Conservation (phyloP, 1,284 basidiomycete species). For the Pseudomicrostroma phylloplanum region DNA sequence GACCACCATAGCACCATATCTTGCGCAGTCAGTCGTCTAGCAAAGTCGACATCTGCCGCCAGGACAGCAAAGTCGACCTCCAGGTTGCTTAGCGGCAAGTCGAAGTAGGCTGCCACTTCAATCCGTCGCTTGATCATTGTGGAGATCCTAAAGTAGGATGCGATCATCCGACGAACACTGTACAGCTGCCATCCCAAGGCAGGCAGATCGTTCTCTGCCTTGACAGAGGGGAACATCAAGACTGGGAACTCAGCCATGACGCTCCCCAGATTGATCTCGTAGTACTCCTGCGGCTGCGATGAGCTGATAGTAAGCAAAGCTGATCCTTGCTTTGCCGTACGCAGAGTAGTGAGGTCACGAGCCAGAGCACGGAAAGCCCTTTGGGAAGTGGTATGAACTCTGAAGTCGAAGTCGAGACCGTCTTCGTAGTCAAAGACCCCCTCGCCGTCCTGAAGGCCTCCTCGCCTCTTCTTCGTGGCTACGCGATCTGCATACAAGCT, state of each 20-base stretch:
- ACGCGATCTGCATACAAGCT: conserved; percentile 66
- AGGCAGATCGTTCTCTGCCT: conserved; percentile 60
- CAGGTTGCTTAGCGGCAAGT: conserved; percentile 81
- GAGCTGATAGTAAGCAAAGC: conserved; percentile 77
- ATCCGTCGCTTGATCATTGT: conserved; percentile 75
- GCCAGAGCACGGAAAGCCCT: conserved; percentile 80
- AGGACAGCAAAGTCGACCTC: conserved; percentile 81
- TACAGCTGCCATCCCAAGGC: conserved; percentile 57
- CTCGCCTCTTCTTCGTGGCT: conserved; percentile 27
- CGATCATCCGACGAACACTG: conserved; percentile 64
- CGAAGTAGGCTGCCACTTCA: conserved; percentile 79
- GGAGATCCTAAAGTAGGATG: conserved; percentile 72
- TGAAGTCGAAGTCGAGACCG: conserved; percentile 64
- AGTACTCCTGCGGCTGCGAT: conserved; percentile 75
- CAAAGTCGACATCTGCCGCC: conserved; percentile 84
- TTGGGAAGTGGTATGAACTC: conserved; percentile 70
- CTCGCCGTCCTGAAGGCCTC: conserved; percentile 12
- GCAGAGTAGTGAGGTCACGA: conserved; percentile 67
- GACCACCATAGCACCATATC: conserved; percentile 98
- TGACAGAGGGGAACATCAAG: conserved; percentile 73
- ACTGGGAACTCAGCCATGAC: conserved; percentile 69
- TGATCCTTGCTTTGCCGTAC: conserved; percentile 63
- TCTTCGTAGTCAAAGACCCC: conserved; percentile 63
- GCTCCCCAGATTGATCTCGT: conserved; percentile 68
- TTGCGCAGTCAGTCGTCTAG: conserved; percentile 73